These are phyloP conservation scores for Lachancea cidri DNA, from an alignment of 805 yeast genomes.

Conservation along the genomic window DNA sequence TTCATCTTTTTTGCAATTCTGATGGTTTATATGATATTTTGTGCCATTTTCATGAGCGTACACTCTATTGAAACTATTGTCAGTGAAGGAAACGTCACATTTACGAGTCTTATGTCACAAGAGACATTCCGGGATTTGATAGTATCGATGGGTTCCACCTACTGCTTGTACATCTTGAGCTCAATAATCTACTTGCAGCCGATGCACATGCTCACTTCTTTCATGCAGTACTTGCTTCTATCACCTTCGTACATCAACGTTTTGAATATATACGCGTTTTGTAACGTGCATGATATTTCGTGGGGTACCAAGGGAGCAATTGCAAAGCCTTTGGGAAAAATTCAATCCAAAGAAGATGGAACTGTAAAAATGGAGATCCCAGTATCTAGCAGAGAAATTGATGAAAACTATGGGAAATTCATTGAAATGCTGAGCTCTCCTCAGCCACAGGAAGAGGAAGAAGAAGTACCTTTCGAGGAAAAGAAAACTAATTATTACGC, in stretches of 20 bases:
- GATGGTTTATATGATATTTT: constrained; percentile 86
- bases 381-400: constrained; percentile 70
- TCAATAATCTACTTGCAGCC: constrained; percentile 85
- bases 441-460: constrained; percentile 35
- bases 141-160: constrained; percentile 82
- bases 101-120: constrained; percentile 50
- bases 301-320: constrained; percentile 96
- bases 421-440: constrained; percentile 49
- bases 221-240: constrained; percentile 73
- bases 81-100: constrained; percentile 32
- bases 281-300: constrained; percentile 92
- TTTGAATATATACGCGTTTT: constrained; percentile 88
- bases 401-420: constrained; percentile 63
- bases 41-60: constrained; percentile 76
- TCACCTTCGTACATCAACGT: constrained; percentile 91
- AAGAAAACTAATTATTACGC: constrained; percentile 82
- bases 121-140: constrained; percentile 78
- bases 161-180: constrained; percentile 54
- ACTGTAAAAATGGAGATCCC: constrained; percentile 69
- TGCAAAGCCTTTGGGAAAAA: constrained; percentile 74
- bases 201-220: constrained; percentile 86
- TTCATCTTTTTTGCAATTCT: constrained; percentile 77
- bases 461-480: constrained; percentile 40
- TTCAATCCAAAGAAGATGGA: constrained; percentile 63
- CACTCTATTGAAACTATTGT: constrained; percentile 55